A percentile compares a stretch with the other conserved stretches of the same genome.
Conservation (phyloP, 495 filamentous ascomycete species). For the Podospora pseudoanserina region DNA sequence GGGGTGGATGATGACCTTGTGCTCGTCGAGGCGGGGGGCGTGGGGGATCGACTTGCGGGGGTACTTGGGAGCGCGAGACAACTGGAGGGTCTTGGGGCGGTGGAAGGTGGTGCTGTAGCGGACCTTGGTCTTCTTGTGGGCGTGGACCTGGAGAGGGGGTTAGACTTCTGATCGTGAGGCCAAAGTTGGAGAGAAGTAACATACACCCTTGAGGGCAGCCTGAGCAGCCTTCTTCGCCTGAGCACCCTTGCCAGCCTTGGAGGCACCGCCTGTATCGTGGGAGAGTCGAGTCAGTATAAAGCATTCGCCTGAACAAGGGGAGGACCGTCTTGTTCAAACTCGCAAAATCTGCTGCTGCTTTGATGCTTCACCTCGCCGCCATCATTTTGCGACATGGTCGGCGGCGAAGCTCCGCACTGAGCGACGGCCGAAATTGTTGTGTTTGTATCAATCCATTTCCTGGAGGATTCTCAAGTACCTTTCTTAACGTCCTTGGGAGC, state of each 20-base stretch:
- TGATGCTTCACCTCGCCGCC: slow-evolving; percentile 39
- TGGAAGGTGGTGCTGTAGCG: slow-evolving; percentile 93
- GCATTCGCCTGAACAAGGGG: slow-evolving; percentile 39
- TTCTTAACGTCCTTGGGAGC: slow-evolving; percentile 68
- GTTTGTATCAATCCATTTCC: slow-evolving; percentile 20
- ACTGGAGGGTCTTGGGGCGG: slow-evolving; percentile 88
- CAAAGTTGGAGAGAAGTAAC: slow-evolving; percentile 30
- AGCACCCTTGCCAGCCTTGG: slow-evolving; percentile 63
- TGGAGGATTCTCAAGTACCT: slow-evolving; percentile 50
- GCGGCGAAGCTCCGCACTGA: slow-evolving; percentile 33
- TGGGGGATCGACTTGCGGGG: slow-evolving; percentile 91
- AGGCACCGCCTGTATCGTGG: slow-evolving; percentile 42
- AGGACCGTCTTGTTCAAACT: slow-evolving; percentile 43
- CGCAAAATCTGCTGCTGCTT: slow-evolving; percentile 62
- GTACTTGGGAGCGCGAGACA: slow-evolving; percentile 92
- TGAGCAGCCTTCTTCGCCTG: slow-evolving; percentile 90
- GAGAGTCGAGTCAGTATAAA: slow-evolving; percentile 33
- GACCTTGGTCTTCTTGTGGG: slow-evolving; percentile 89
- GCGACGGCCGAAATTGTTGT: slow-evolving; percentile 34
- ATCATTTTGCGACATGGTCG: slow-evolving; percentile 10
- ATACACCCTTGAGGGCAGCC: slow-evolving; percentile 85
- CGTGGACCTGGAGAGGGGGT: slow-evolving; percentile 53
- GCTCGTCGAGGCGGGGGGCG: slow-evolving; percentile 84
- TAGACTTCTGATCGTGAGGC: neutral
- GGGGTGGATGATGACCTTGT: slow-evolving; percentile 77